Base-by-base conservation (phyloP, 2,329 filamentous ascomycete genomes). In the Colletotrichum kahawae region DNA sequence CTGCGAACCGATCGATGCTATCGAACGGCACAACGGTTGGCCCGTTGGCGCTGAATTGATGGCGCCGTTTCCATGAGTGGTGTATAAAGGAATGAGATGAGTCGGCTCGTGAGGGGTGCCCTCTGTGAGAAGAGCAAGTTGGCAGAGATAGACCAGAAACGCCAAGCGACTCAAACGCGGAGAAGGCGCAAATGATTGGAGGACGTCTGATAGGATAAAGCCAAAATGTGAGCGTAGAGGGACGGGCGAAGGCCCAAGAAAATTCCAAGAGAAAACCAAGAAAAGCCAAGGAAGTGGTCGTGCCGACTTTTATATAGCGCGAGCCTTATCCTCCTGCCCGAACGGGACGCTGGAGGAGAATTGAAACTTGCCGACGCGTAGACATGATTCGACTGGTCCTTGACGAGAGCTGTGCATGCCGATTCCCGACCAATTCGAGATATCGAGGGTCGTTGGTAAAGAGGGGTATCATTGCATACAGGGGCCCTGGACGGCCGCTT, bases 181-280 rank as follows among this genome's bases (percentile, higher is more conserved):
- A 75, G 63, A 72, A 64, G 51, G 34, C 12, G 27, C 36, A 72
- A n/a, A 60, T n/a, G 67, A 33, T 60, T 59, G 57, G 36, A 33
- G 48, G 34, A 27, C 18, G 59, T 24, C 33, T 48, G 54, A 27
- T 24, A 33, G 36, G 60, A 43, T 63, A 54, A 67, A 31, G 33
- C 54, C 34, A 67, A 67, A n/a, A 9, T 6, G 31, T 21, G 27
- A 65, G 31, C n/a, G 59, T 51, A 27, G 27, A 21, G 21, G n/a
- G 33, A 21, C 56, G 56, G 69, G 6, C 24, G 34, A 51, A 13
- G 27, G 33, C 48, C 69, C 69, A 72, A 72, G 63, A 63, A 24
- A 72, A n/a, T 56, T 67, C 71, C 71, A 74, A 74, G 71, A 75
- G 33, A 71, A 67, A 54, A 29, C 71, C 71, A 74, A 74, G 67